These are phyloP conservation scores for Pyrenophora graminea DNA, from an alignment of 2,329 filamentous ascomycete genomes.

Conservation along the genomic window DNA sequence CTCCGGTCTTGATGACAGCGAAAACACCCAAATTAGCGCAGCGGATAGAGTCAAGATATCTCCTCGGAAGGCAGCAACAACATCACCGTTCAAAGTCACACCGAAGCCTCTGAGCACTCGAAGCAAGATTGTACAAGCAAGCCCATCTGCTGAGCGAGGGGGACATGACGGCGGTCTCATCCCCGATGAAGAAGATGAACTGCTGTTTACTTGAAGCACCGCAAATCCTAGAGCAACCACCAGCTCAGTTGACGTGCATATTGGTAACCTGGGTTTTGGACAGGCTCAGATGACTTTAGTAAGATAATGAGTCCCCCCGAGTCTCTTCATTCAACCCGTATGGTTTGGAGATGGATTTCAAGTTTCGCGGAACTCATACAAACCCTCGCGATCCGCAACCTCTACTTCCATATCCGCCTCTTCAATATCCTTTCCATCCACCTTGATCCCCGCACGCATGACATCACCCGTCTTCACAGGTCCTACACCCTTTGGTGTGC, in stretches of 20 bases:
- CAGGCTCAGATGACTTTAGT: neutral
- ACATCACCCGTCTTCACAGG: conserved; percentile 82
- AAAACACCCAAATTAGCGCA: neutral
- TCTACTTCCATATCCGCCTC: conserved; percentile 82
- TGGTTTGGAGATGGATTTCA: conserved; percentile 26
- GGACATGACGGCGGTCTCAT: neutral
- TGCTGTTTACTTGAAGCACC: too few relatives aligned
- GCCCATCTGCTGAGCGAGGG: neutral
- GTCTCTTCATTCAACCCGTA: neutral
- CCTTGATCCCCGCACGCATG: conserved; percentile 80
- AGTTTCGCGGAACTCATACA: conserved; percentile 70
- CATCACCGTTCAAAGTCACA: neutral
- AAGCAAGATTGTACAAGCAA: neutral
- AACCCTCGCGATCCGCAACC: conserved; percentile 77
- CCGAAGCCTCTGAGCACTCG: neutral
- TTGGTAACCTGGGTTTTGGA: neutral
- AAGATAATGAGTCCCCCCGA: neutral
- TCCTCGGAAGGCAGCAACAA: conserved; percentile 3
- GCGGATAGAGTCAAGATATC: conserved; percentile 7
- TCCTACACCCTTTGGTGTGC: conserved; percentile 94
- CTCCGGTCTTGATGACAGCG: neutral
- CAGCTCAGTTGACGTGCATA: too few relatives aligned
- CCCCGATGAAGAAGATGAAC: neutral
- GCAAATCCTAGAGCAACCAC: too few relatives aligned
- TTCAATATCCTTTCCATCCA: conserved; percentile 80